Conservation (phyloP, 2,329 filamentous ascomycete genomes). For the Neofusicoccum cordaticola region DNA sequence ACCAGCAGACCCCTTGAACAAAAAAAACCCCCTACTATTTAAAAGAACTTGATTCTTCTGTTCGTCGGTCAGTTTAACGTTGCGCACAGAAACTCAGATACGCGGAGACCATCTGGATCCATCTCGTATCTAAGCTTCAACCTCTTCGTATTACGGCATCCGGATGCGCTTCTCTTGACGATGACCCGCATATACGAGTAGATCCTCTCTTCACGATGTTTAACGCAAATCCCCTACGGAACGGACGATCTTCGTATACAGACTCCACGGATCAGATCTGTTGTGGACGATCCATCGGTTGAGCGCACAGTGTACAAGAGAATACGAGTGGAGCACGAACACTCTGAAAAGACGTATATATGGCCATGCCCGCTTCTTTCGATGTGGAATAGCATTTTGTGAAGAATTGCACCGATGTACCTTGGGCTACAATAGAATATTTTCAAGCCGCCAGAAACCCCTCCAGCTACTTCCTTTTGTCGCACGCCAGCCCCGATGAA, state of each 20-base stretch:
- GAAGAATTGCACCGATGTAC: too few species aligned
- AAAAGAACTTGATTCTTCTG: background rate
- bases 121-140: slow-evolving; percentile 2
- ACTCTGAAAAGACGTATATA: background rate
- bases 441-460: background rate
- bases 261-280: background rate
- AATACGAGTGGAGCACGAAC: background rate
- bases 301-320: background rate
- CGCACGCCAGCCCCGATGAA: too few species aligned
- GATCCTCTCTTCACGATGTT: slow-evolving; percentile 4
- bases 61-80: background rate
- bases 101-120: background rate
- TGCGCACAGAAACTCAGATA: background rate
- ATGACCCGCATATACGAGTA: slow-evolving; percentile 10
- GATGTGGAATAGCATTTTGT: background rate
- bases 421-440: background rate
- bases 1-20: background rate
- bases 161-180: background rate
- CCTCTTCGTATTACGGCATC: slow-evolving; percentile 8
- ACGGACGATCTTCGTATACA: slow-evolving; percentile 13
- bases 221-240: slow-evolving; percentile 1
- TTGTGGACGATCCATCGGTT: background rate
- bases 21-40: background rate
- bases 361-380: background rate
- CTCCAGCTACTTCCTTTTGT: background rate